These are phyloP conservation scores for Aspergillus pseudoviridinutans DNA, from an alignment of 2,329 filamentous ascomycete species.

Conservation along the genomic window DNA sequence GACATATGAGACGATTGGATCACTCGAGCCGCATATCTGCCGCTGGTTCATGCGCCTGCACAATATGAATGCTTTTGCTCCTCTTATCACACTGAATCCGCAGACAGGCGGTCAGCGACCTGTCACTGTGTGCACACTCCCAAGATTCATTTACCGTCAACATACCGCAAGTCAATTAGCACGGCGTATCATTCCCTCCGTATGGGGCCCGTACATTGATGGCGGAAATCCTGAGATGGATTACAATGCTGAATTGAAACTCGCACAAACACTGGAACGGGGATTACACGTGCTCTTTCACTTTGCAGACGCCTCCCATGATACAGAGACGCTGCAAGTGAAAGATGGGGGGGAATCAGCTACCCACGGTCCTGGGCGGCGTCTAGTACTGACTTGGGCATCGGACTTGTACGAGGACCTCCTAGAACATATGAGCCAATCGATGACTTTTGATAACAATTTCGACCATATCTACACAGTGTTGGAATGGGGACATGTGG, in stretches of 20 bases:
- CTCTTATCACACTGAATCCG: slow-evolving; percentile 45
- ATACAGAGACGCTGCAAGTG: slow-evolving; percentile 11
- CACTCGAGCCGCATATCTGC: slow-evolving; percentile 25
- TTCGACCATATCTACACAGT: slow-evolving; percentile 21
- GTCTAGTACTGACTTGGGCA: slow-evolving; percentile 14
- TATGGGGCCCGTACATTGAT: slow-evolving; percentile 25
- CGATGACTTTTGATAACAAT: slow-evolving; percentile 16
- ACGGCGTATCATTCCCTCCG: slow-evolving; percentile 22
- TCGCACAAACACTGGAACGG: slow-evolving; percentile 23
- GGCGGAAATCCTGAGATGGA: slow-evolving; percentile 21
- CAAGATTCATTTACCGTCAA: slow-evolving; percentile 20
- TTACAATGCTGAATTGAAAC: slow-evolving; percentile 21
- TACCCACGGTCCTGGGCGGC: slow-evolving; percentile 12
- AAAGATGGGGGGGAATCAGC: slow-evolving; percentile 5
- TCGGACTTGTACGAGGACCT: slow-evolving; percentile 19
- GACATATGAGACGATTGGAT: slow-evolving; percentile 24
- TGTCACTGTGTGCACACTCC: slow-evolving; percentile 21
- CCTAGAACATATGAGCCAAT: slow-evolving; percentile 9
- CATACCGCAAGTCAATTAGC: slow-evolving; percentile 18
- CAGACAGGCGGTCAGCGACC: slow-evolving; percentile 17
- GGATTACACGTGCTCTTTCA: slow-evolving; percentile 27
- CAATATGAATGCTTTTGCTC: slow-evolving; percentile 57
- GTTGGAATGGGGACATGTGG: slow-evolving; percentile 19
- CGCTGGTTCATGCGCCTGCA: slow-evolving; percentile 32
- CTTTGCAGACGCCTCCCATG: slow-evolving; percentile 24